Base-by-base conservation (phyloP, 495 filamentous ascomycete species). In the Hypoxylon intermedium region DNA sequence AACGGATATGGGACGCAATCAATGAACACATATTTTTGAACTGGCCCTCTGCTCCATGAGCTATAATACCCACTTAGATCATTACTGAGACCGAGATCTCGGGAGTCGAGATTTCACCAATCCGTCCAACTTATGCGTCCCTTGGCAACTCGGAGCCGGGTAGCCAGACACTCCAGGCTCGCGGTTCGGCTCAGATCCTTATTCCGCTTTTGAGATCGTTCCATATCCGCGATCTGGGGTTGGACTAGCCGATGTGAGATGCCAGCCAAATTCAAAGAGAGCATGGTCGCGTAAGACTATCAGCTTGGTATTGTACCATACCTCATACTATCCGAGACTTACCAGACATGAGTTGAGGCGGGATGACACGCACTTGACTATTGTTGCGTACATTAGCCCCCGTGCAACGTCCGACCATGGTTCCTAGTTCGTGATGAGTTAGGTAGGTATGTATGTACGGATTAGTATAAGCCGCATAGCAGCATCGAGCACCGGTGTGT, bases 171-270 rank as follows among this genome's bases (percentile, higher is more conserved):
- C 36, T 56, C 34, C 33, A 21, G 33, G 16, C 45, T 52, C 37
- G 16, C 56, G 62, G 62, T 60, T 65, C 62, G 56, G 55, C 53
- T 55, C 7, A 56, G 56, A 65, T 65, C 62, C 51, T 33, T 33
- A 19, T 16, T 40, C 45, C 62, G 51, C 46, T 60, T 46, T 58
- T 38, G 11, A 60, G 45, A 60, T 56, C 56, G 40, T n/a, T n/a
- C n/a, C n/a, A 41, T 41, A 51, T 23, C 50, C 38, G 28, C 62
- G 62, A 65, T 65, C 62, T 60, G 62, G 51, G 56, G 62, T 60
- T 43, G 40, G 51, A 13, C 30, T 31, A 36, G 33, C 55, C 31
- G 46, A 59, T 40, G 55, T 48, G 24, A 65, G 56, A 65, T 48
- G 55, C 12, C 20, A 65, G 56, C 62, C 62, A 60, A 60, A 60